Evolutionary conservation across 148 eudicot species (phyloP).

Genomic region (Simmondsia chinensis): DNA sequence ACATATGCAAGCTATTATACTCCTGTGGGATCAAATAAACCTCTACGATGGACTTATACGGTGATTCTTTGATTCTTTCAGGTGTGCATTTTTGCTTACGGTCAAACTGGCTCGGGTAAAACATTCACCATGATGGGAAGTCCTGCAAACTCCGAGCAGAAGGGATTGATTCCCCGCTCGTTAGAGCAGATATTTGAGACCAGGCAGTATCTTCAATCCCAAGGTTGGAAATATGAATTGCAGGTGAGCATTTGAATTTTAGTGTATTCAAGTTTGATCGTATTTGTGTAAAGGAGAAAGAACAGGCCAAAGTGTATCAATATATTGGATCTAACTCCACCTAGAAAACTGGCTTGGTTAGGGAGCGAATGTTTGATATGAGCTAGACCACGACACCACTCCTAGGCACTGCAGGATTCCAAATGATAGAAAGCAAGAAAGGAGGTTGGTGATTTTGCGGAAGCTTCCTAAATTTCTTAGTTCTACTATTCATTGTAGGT

Average conservation of each 20-base stretch:
- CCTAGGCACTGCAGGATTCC: no score
- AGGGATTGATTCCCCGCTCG: slow-evolving; percentile 92
- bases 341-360: no score
- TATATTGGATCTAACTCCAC: no score
- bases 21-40: no score
- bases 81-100: slow-evolving; percentile 98
- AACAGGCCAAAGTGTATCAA: background rate
- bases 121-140: slow-evolving; percentile 98
- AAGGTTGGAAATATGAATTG: slow-evolving; percentile 96
- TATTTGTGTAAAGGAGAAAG: background rate
- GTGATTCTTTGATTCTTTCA: slow-evolving; percentile 12
- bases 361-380: no score
- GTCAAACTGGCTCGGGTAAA: slow-evolving; percentile 98
- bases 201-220: slow-evolving; percentile 60
- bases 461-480: background rate
- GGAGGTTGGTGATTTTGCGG: slow-evolving; percentile 1
- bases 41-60: slow-evolving; percentile 4
- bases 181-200: slow-evolving; percentile 86
- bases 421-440: no score
- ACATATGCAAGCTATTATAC: no score
- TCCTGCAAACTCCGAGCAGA: slow-evolving; percentile 54
- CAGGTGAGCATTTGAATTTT: no score
- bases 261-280: no score
- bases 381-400: no score
- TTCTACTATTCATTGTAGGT: slow-evolving; percentile 37